Conservation (phyloP, 257 asterid genomes). For the Jaltomata sinuosa region DNA sequence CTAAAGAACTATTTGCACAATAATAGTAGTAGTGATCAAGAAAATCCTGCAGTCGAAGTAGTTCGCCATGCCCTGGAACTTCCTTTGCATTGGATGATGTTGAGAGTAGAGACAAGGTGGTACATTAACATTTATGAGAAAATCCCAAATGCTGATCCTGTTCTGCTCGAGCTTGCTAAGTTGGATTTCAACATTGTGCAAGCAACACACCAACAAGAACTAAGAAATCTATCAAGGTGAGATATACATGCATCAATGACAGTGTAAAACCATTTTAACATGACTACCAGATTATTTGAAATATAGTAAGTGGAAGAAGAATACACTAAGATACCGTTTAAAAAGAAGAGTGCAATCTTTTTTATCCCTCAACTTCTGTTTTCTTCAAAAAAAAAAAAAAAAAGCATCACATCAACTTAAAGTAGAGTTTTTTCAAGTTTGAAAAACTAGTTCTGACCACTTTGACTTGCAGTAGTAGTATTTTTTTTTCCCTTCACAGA, state of each 20-base stretch:
- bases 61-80: not conserved
- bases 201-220: not conserved
- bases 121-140: not conserved
- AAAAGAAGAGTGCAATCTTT: too few species aligned
- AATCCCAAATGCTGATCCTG: not conserved
- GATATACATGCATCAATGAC: not conserved
- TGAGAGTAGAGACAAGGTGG: not conserved
- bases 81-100: not conserved
- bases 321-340: too few species aligned
- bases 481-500: too few species aligned
- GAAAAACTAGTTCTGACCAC: too few species aligned
- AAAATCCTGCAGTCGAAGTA: rapidly evolving
- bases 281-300: too few species aligned
- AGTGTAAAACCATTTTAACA: too few species aligned
- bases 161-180: not conserved
- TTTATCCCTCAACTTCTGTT: too few species aligned
- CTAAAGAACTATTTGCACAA: not conserved
- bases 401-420: too few species aligned
- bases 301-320: too few species aligned
- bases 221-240: conserved; percentile 2
- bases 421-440: too few species aligned
- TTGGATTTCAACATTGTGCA: conserved; percentile 13
- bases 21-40: not conserved
- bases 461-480: too few species aligned
- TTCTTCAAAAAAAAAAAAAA: too few species aligned